Evolutionary conservation across 148 eudicot species (phyloP).

Genomic region (Mesembryanthemum crystallinum): DNA sequence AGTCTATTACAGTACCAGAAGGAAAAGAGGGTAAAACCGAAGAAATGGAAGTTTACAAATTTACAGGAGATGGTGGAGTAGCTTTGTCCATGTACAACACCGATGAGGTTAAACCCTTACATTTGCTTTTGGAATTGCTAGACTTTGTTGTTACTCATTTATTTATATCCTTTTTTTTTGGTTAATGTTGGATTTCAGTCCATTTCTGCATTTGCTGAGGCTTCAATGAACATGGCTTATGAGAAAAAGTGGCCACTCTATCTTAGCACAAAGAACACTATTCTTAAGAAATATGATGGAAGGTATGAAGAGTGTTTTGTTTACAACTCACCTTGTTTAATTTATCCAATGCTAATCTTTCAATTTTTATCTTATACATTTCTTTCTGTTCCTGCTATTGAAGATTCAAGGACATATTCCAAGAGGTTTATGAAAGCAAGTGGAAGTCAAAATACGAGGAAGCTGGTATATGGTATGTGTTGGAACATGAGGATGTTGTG

Average conservation of each 20-base stretch:
- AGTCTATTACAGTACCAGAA: constrained; percentile 62
- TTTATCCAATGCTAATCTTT: constrained; percentile 2
- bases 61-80: constrained; percentile 87
- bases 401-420: constrained; percentile 94
- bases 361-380: background rate
- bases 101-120: constrained; percentile 60
- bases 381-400: background rate
- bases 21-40: constrained; percentile 66
- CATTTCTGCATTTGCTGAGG: constrained; percentile 80
- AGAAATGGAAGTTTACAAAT: constrained; percentile 74
- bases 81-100: constrained; percentile 93
- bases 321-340: background rate
- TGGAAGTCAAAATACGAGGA: constrained; percentile 80
- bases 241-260: constrained; percentile 92
- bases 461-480: constrained; percentile 80
- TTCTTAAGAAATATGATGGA: constrained; percentile 91
- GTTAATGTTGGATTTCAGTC: constrained; percentile 43
- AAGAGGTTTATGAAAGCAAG: constrained; percentile 78
- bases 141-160: background rate
- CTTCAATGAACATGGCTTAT: constrained; percentile 83
- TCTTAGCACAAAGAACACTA: constrained; percentile 95
- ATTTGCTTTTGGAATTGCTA: background rate
- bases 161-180: background rate
- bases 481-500: background rate
- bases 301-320: constrained; percentile 38